These are phyloP conservation scores for Zangia roseola DNA, from an alignment of 768 basidiomycete species.

Conservation along the genomic window DNA sequence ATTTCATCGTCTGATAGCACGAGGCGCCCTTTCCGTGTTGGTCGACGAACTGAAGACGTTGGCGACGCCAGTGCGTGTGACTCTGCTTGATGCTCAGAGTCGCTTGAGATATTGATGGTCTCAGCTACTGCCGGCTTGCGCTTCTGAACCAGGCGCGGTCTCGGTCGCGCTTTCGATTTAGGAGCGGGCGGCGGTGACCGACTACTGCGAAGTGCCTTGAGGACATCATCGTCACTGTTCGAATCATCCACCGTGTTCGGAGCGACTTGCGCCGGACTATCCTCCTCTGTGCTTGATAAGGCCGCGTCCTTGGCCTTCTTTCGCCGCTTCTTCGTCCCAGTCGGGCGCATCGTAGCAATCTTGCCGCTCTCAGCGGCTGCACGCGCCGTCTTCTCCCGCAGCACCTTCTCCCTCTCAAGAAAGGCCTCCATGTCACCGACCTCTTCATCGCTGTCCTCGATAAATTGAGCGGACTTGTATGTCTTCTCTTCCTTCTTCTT, in stretches of 20 bases:
- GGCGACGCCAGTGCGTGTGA: not conserved
- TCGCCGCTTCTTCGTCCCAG: conserved; percentile 60
- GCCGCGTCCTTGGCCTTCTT: conserved; percentile 44
- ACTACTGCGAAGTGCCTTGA: conserved; percentile 20
- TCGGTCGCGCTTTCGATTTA: conserved; percentile 27
- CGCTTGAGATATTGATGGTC: conserved; percentile 23
- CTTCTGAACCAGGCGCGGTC: conserved; percentile 44
- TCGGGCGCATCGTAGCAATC: conserved; percentile 43
- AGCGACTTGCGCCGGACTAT: conserved; percentile 13
- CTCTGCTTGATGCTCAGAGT: conserved; percentile 14
- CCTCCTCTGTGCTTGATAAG: conserved; percentile 39
- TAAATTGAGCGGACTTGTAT: conserved; percentile 89
- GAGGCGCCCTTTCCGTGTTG: conserved; percentile 27
- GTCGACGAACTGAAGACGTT: conserved; percentile 11
- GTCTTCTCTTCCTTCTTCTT: conserved; percentile 66
- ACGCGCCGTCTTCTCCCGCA: conserved; percentile 53
- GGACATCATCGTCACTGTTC: conserved; percentile 28
- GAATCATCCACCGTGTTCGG: conserved; percentile 16
- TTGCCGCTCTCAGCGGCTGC: conserved; percentile 44
- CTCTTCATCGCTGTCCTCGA: conserved; percentile 88
- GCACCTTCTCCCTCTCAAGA: conserved; percentile 67
- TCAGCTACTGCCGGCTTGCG: conserved; percentile 10
- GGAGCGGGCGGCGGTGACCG: conserved; percentile 23
- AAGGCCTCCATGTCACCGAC: conserved; percentile 80
- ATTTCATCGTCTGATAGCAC: conserved; percentile 41